Evolutionary conservation across 2,329 filamentous ascomycete species (phyloP).

Genomic region (Penicillium sp.): DNA sequence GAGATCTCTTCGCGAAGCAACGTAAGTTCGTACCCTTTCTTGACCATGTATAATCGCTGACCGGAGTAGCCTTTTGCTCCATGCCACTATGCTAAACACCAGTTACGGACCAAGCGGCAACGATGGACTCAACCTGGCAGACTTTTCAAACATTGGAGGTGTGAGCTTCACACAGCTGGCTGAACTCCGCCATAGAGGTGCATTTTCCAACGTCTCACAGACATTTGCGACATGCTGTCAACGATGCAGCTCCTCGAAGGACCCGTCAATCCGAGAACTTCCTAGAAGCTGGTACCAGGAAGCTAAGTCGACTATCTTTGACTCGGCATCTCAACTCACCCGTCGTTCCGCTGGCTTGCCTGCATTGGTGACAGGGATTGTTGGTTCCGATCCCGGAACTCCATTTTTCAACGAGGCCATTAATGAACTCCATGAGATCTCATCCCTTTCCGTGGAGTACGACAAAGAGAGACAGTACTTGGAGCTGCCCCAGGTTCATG

Average conservation of each 20-base stretch:
- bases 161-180: constrained; percentile 81
- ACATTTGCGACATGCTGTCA: constrained; percentile 83
- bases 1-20: constrained; percentile 90
- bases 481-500: constrained; percentile 85
- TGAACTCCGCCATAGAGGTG: constrained; percentile 81
- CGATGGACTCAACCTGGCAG: constrained; percentile 51
- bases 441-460: constrained; percentile 34
- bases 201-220: constrained; percentile 87
- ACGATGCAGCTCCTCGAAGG: constrained; percentile 56
- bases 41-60: constrained; percentile 20
- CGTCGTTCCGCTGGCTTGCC: constrained; percentile 90
- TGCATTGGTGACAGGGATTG: constrained; percentile 76
- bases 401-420: constrained; percentile 45
- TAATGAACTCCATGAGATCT: constrained; percentile 42
- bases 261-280: constrained; percentile 47
- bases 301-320: constrained; percentile 68
- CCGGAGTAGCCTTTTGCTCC: constrained; percentile 66
- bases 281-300: constrained; percentile 69
- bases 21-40: constrained; percentile 50
- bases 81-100: constrained; percentile 58
- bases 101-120: constrained; percentile 48
- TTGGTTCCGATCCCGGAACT: constrained; percentile 61
- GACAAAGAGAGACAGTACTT: constrained; percentile 42
- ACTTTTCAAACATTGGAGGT: constrained; percentile 67
- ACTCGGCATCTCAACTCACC: constrained; percentile 76